phyloP scores from a whole-genome alignment of 2,329 filamentous ascomycete genomes.

The Aspergillus pseudoterreus region DNA sequence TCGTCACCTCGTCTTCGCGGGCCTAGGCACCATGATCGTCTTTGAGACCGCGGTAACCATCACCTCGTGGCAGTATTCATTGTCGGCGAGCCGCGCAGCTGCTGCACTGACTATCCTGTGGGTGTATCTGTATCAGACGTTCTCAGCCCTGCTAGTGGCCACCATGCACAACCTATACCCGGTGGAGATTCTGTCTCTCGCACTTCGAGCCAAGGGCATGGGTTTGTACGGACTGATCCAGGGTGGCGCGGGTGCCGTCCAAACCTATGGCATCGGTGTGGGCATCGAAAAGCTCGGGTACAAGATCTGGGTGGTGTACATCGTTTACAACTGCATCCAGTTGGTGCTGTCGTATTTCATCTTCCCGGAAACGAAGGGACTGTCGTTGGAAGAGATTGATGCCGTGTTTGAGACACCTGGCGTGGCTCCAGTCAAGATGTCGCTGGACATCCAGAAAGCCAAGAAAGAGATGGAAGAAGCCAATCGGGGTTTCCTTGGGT shows the following conservation, averaged over 20 bases:
- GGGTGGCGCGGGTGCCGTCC: slow-evolving; percentile 41
- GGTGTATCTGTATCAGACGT: slow-evolving; percentile 49
- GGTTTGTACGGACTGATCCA: slow-evolving; percentile 46
- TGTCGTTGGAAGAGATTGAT: slow-evolving; percentile 56
- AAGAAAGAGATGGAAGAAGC: slow-evolving; percentile 31
- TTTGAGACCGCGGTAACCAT: slow-evolving; percentile 47
- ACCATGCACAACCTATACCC: slow-evolving; percentile 50
- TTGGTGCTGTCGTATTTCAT: slow-evolving; percentile 48
- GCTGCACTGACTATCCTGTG: slow-evolving; percentile 45
- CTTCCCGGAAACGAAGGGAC: slow-evolving; percentile 51
- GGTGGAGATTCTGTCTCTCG: slow-evolving; percentile 43
- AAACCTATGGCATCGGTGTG: slow-evolving; percentile 47
- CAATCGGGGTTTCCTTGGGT: slow-evolving; percentile 3
- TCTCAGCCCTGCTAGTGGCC: slow-evolving; percentile 44
- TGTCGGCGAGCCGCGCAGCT: slow-evolving; percentile 23
- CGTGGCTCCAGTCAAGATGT: slow-evolving; percentile 44
- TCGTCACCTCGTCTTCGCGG: slow-evolving; percentile 45
- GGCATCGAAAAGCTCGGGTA: slow-evolving; percentile 48
- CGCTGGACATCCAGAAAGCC: slow-evolving; percentile 37
- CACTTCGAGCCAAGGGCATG: slow-evolving; percentile 46
- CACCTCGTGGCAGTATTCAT: slow-evolving; percentile 46
- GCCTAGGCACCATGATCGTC: slow-evolving; percentile 42
- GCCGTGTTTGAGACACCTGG: slow-evolving; percentile 53
- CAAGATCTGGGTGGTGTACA: slow-evolving; percentile 52
- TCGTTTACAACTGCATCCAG: slow-evolving; percentile 48